Percentiles rank a stretch among this genome's conserved stretches.
Conservation (phyloP, 1,284 basidiomycete species). For the Stygiomarasmius scandens region DNA sequence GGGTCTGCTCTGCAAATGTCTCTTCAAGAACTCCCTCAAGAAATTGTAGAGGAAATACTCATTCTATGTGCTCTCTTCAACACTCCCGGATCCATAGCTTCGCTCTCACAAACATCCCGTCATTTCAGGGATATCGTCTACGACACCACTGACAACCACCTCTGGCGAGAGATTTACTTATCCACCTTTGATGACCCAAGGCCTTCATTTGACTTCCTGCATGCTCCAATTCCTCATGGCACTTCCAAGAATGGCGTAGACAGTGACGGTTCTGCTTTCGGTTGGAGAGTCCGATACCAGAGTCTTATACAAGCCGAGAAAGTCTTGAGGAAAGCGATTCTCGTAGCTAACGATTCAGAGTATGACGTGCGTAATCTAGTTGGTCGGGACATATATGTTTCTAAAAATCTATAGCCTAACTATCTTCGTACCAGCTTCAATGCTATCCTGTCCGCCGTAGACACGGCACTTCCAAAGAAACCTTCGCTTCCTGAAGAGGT, state of each 20-base stretch:
- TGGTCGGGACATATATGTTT: background rate
- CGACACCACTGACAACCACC: constrained; percentile 43
- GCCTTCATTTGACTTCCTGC: constrained; percentile 25
- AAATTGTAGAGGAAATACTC: constrained; percentile 8
- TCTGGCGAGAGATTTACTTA: constrained; percentile 58
- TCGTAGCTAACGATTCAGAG: background rate
- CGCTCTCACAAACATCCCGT: constrained; percentile 47
- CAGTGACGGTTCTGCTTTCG: background rate
- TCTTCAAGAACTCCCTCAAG: constrained; percentile 3
- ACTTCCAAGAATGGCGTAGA: background rate
- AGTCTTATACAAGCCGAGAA: background rate
- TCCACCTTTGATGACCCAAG: constrained; percentile 53
- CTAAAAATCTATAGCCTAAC: background rate
- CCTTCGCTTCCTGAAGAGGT: background rate
- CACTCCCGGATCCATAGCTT: constrained; percentile 38
- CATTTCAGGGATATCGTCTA: constrained; percentile 43
- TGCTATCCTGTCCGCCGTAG: background rate
- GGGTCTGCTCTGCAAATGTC: too few relatives aligned
- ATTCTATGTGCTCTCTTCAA: constrained; percentile 29
- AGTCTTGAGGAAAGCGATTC: background rate
- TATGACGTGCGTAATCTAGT: constrained; percentile 6
- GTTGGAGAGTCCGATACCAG: background rate
- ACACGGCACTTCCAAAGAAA: background rate
- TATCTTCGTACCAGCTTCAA: background rate
- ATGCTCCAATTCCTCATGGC: constrained; percentile 1